Evolutionary conservation across 2,329 filamentous ascomycete genomes (phyloP).

Genomic region (Alternaria sp.): DNA sequence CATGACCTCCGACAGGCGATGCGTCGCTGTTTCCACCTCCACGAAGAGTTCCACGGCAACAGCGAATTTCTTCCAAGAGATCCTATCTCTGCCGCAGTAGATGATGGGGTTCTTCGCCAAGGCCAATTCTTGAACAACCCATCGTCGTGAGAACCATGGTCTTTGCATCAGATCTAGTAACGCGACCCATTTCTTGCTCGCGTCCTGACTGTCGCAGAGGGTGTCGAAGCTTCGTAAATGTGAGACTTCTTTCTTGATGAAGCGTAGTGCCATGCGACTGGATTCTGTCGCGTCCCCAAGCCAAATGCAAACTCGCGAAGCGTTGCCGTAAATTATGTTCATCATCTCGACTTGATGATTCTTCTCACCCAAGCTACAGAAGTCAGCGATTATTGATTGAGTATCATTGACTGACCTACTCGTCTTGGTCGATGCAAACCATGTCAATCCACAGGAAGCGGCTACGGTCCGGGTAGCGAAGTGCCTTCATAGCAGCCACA

Average conservation of each 20-base stretch:
- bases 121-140: not conserved
- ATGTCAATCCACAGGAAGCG: not conserved
- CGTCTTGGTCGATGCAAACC: not conserved
- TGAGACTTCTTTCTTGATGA: not conserved
- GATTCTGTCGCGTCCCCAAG: not conserved
- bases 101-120: not conserved
- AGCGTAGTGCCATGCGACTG: not conserved
- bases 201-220: not conserved
- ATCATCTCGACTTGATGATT: not conserved
- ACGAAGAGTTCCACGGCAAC: not conserved
- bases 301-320: not conserved
- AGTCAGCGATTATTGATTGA: not conserved
- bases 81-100: not conserved
- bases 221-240: not conserved
- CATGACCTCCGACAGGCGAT: not conserved
- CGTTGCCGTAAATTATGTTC: not conserved
- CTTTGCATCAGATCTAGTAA: not conserved
- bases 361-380: not conserved
- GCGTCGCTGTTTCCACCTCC: not conserved
- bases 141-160: not conserved
- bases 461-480: not conserved
- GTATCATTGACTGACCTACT: not conserved
- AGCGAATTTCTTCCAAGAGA: not conserved
- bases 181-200: not conserved
- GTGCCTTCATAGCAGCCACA: not conserved